Evolutionary conservation across 371 early-diverging fungal genomes (phyloP), one percentile per base, ranked within the genome.

Genomic region (Umbelopsis sp.): DNA sequence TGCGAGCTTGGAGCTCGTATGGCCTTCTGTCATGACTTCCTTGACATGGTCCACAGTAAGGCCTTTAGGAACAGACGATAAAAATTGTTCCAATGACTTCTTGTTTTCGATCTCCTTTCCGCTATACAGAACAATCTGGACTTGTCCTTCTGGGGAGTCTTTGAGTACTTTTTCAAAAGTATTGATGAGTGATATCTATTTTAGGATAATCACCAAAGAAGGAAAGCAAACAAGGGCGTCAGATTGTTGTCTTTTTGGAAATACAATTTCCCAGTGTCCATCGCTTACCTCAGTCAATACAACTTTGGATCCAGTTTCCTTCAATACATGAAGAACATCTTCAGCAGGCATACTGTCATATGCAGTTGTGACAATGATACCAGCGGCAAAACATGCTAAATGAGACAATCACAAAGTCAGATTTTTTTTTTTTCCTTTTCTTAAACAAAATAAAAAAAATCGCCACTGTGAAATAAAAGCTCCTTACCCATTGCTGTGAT

Each of bases 271-370:
- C 62, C 41, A n/a, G 29, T 53, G 41, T 1, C 20, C 20, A 29
- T 5, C 22, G 0, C 84, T 86, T 67, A 88, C 86, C 76, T 94
- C 92, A 46, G 93, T 90, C 78, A 93, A 93, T 35, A 94, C 77
- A 10, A 87, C 85, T 41, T 89, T 86, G 48, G 92, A 87, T 62
- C 87, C 83, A 9, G 93, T 82, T 75, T 95, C 91, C 65, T 91
- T 87, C 50, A 90, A 74, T 16, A 89, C 89, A 53, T 85, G 87
- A 22, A 79, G 75, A 18, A 96, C 86, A 24, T 92, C 90, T 44
- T 92, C 92, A 24, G 92, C 89, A 25, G 95, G 94, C 82, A 96
- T 92, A 18, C 94, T 93, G 74, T 94, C 96, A 78, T 96, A 95
- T 11, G 94, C 94, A 11, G 96, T 96, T 38, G 92, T 91, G 65